Evolutionary conservation across 768 basidiomycete species (phyloP), one percentile per base, ranked within the genome.

Genomic region (Russula emetica): DNA sequence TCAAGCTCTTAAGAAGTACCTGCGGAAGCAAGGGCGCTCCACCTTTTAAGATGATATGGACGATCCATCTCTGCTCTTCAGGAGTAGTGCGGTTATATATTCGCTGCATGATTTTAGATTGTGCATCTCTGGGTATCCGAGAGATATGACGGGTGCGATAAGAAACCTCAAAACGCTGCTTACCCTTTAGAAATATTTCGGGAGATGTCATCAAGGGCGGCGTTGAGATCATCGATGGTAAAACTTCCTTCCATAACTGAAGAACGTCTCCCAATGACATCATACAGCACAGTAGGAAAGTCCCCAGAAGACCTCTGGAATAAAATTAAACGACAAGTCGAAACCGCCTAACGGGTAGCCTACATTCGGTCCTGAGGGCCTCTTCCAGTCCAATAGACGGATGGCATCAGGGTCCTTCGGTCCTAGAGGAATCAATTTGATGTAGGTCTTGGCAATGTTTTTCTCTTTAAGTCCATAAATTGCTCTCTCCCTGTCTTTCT

Each of bases 11-110:
- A 40, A 14, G 34, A 40, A 42, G 42, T 32, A 57, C 45, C 62
- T 14, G 20, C 56, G 30, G n/a, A 54, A 32, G 51, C 59, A 62
- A 30, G 44, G 22, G 59, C 44, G 0, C 30, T 51, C 2, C 59
- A 91, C 96, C 96, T 82, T 98, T 97, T 38, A 98, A 78, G 54
- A 99, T 90, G 72, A 99, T 92, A 9, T 94, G 84, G n/a, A 92
- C 87, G 61, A 99, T 86, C 97, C 97, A 99, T 54, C 86, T 84
- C 71, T 97, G 95, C 71, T 98, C 95, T 61, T 87, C 84, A 0
- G 95, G 79, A 1, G 94, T 96, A 28, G 87, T 78, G 49, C 83
- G 83, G 70, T 91, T 88, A 68, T 90, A 88, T 2, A 97, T 73
- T 2, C 88, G 82, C 67, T 88, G 85, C 66, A 98, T 72, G 30